Percentiles rank a stretch among this genome's conserved stretches.
These are phyloP conservation scores for Wilcoxina mikolae DNA, from an alignment of 495 filamentous ascomycete genomes.

Conservation along the genomic window DNA sequence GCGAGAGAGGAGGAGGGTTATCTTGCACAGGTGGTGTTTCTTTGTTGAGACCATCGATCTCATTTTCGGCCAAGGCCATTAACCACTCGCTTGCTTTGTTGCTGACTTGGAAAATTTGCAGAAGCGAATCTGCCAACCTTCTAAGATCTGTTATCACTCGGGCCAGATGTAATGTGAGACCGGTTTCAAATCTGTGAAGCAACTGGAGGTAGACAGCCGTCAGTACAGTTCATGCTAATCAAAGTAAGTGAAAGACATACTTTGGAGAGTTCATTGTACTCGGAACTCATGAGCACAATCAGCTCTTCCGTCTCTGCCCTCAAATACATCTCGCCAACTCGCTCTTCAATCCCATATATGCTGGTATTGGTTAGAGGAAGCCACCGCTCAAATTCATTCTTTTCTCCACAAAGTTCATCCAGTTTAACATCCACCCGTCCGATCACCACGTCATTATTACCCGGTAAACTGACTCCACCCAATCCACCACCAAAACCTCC, in stretches of 20 bases:
- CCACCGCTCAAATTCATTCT: constrained; percentile 75
- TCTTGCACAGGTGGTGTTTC: constrained; percentile 42
- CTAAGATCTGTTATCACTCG: constrained; percentile 63
- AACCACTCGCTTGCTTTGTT: constrained; percentile 80
- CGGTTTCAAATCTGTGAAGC: constrained; percentile 67
- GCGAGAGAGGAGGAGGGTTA: constrained; percentile 9
- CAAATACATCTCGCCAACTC: constrained; percentile 75
- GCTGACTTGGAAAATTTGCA: constrained; percentile 95
- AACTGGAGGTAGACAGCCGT: constrained; percentile 31
- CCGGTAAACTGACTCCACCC: constrained; percentile 25
- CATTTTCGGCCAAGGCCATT: constrained; percentile 81
- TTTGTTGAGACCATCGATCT: constrained; percentile 84
- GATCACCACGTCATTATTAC: constrained; percentile 40
- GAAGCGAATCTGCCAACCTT: constrained; percentile 66
- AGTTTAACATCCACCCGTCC: constrained; percentile 72
- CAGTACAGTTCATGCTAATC: background rate
- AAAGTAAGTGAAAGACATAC: constrained; percentile 9
- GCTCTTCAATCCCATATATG: constrained; percentile 38
- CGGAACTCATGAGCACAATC: constrained; percentile 68
- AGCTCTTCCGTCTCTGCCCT: constrained; percentile 71
- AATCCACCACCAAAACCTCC: constrained; percentile 27
- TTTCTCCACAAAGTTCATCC: constrained; percentile 54
- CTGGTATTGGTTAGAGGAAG: constrained; percentile 63
- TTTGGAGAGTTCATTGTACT: constrained; percentile 73
- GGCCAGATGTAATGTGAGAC: constrained; percentile 72